phyloP scores from a whole-genome alignment of 2,329 filamentous ascomycete genomes.

The Colletotrichum falcatum region DNA sequence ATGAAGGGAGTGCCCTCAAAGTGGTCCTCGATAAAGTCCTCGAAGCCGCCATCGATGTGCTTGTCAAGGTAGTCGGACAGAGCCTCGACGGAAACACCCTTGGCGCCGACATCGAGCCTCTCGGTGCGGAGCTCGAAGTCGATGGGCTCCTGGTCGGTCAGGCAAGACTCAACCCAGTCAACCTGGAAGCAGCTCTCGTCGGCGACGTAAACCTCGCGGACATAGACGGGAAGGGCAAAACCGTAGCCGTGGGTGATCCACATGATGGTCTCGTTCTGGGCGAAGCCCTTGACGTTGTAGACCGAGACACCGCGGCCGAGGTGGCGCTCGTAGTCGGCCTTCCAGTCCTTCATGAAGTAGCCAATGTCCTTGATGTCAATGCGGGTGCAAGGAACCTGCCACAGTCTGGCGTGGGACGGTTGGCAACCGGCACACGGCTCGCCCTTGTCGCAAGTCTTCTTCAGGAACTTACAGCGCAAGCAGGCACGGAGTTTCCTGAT shows the following conservation, averaged over 20 bases:
- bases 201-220: constrained; percentile 91
- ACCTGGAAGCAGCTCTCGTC: constrained; percentile 94
- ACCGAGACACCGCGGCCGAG: constrained; percentile 88
- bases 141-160: constrained; percentile 75
- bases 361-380: constrained; percentile 99
- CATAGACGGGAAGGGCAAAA: constrained; percentile 91
- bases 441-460: constrained; percentile 98
- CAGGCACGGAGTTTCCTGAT: constrained; percentile 96
- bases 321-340: constrained; percentile 94
- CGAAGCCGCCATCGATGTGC: constrained; percentile 92
- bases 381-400: constrained; percentile 97
- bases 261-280: constrained; percentile 75
- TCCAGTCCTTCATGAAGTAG: constrained; percentile 99
- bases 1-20: constrained; percentile 96
- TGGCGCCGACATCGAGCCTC: constrained; percentile 87
- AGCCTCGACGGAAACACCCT: constrained; percentile 84
- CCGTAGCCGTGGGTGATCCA: constrained; percentile 98
- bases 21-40: constrained; percentile 94
- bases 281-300: constrained; percentile 91
- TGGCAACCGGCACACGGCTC: constrained; percentile 96
- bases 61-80: constrained; percentile 94
- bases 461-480: constrained; percentile 96
- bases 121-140: constrained; percentile 90
- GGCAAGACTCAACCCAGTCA: constrained; percentile 89
- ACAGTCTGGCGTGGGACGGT: constrained; percentile 92